Evolutionary conservation across 106 monocot genomes (phyloP), one percentile per base, ranked within the genome.

Genomic region (Dendrobium huoshanense): DNA sequence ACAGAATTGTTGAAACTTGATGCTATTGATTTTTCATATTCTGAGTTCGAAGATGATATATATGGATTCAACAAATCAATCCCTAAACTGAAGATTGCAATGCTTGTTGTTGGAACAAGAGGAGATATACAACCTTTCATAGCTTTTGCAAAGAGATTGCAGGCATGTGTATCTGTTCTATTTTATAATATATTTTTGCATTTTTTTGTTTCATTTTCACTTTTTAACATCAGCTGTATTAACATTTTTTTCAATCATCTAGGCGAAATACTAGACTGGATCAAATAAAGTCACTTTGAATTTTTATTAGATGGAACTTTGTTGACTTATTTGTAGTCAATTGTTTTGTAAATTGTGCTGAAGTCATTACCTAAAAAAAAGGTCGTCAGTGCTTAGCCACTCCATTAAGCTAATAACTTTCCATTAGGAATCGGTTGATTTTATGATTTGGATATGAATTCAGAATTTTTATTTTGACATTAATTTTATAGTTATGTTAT

Each of bases 81-180:
- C 42, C 98, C 98, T 67, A 92, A 49, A 78, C 64, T 99, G 75
- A 95, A 89, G 72, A 92, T 99, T 78, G 98, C 82, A 7, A 99
- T 99, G 79, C 92, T 99, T 85, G 95, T 99, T 31, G 95, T 99
- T 87, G 98, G 98, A 70, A 99, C 98, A 73, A 88, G 98, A 87
- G 98, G 98, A 91, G 98, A 99, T 83, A 89, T 99, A 44, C 95
- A 99, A 43, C 95, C 95, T 82, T 99, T 99, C 86, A 81, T 99
- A 75, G 98, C 98, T 64, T 77, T 99, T 79, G 94, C 92, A 59
- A 92, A 91, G 80, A 90, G 88, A 77, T 92, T 98, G 65, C 98
- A 98, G 92, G 98, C 77, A 91, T 76, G 92, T 82, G 59, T 68
- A 79, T 58, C n/a, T 85, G 7, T 17, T 67, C 61, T 6, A 61